Base-by-base conservation (phyloP, 139 green algal species). In the Tetraselmis striata region DNA sequence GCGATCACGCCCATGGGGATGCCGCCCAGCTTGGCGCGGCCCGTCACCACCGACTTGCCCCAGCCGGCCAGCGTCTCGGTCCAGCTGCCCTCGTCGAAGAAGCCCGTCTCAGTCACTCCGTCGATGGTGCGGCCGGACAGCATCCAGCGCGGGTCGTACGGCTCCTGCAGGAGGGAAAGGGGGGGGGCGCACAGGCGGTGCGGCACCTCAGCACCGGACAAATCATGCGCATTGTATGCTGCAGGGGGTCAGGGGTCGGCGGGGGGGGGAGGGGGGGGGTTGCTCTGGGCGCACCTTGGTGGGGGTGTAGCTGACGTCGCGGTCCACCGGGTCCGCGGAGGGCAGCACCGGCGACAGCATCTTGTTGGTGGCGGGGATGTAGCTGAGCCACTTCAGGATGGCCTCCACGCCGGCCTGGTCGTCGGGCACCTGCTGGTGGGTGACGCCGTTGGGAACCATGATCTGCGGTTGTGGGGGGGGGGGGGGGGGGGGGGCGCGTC, bases 1-100 rank as follows among this genome's bases (percentile, higher is more conserved):
- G 95, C 96, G 32, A 99, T 94, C 26, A 99, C 93, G 27, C 96
- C 93, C 59, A 98, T 91, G 1, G 97, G 89, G 28, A 98, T 90
- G 81, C 97, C 97, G 24, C 93, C 96, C 76, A 99, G 88, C 24
- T 96, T 89, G 0, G 97, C 97, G 26, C 97, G 92, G 0, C 97
- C 97, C 26, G 93, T 95, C 0, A 98, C 91, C 30, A 98, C 96
- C 0, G 93, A 98, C 75, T 93, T 87, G 25, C 95, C 97, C 97
- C 97, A 99, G 25, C 94, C 94, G 0, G 89, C 83, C 80, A 97
- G 93, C 67, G 86, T 89, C 86, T 99, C 96, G 5, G 87, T 88
- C 93, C 94, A 99, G 77, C 86, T 93, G 77, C 92, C 93, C 0
- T 83, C 79, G 86, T 99, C 96, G 89, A 99, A 99, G 59, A 99